A percentile compares a stretch with the other conserved stretches of the same genome.
Conservation (phyloP, 2,329 filamentous ascomycete genomes). For the Biscogniauxia sp. region DNA sequence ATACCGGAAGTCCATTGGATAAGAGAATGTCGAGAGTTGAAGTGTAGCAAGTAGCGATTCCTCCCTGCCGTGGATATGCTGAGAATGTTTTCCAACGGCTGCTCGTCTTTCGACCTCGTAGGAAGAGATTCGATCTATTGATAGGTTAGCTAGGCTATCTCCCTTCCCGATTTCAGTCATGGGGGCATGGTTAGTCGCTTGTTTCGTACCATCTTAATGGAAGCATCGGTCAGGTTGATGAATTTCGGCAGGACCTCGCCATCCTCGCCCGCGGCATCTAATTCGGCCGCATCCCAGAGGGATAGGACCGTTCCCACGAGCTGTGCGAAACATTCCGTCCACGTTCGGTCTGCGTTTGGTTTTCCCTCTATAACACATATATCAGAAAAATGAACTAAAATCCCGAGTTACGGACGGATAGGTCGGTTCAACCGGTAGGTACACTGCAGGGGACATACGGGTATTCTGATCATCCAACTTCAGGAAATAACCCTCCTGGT, state of each 20-base stretch:
- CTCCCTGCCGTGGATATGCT: slow-evolving; percentile 94
- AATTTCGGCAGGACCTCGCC: slow-evolving; percentile 87
- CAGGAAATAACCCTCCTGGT: slow-evolving; percentile 96
- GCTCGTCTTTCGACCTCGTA: slow-evolving; percentile 71
- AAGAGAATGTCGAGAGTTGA: slow-evolving; percentile 89
- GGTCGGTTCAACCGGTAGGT: slow-evolving; percentile 1
- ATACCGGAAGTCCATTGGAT: slow-evolving; percentile 97
- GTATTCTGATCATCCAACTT: slow-evolving; percentile 94
- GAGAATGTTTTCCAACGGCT: slow-evolving; percentile 88
- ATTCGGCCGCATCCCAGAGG: slow-evolving; percentile 89
- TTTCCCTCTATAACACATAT: slow-evolving; percentile 65
- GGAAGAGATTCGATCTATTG: slow-evolving; percentile 81
- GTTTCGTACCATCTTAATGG: slow-evolving; percentile 83
- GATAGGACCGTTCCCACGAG: slow-evolving; percentile 93
- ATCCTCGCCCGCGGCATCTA: slow-evolving; percentile 82
- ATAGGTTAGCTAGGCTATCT: slow-evolving; percentile 9
- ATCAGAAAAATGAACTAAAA: slow-evolving; percentile 12
- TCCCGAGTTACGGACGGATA: not conserved
- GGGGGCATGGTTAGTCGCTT: not conserved
- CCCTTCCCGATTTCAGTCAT: not conserved
- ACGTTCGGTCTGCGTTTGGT: slow-evolving; percentile 80
- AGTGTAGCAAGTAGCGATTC: slow-evolving; percentile 93
- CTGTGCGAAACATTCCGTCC: slow-evolving; percentile 97
- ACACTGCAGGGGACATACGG: slow-evolving; percentile 55
- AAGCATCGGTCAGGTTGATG: slow-evolving; percentile 95